A percentile compares a stretch with the other conserved stretches of the same genome.
Evolutionary conservation across 2,329 filamentous ascomycete genomes (phyloP).

Genomic region (Geosmithia putterillii): DNA sequence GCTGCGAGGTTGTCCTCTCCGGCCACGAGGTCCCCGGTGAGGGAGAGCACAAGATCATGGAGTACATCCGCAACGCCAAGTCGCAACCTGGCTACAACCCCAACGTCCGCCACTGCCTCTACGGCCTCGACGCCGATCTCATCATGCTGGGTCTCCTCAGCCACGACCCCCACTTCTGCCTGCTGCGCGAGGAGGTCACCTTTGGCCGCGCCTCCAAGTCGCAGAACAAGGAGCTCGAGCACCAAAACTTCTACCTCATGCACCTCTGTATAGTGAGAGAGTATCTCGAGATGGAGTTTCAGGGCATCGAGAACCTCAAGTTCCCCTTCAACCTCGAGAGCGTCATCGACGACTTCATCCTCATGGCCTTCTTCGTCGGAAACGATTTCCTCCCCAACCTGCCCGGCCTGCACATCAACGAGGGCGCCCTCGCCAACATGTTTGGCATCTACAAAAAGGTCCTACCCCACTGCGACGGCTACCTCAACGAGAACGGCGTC

Average conservation of each 20-base stretch:
- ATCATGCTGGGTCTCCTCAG: conserved; percentile 98
- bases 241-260: conserved; percentile 97
- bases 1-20: conserved; percentile 88
- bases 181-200: conserved; percentile 93
- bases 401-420: conserved; percentile 94
- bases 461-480: conserved; percentile 76
- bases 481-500: conserved; percentile 89
- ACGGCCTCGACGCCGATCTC: conserved; percentile 91
- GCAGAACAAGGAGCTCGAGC: conserved; percentile 84
- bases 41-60: conserved; percentile 99
- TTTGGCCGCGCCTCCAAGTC: conserved; percentile 80
- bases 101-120: conserved; percentile 91
- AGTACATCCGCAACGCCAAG: conserved; percentile 96
- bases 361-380: conserved; percentile 98
- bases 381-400: conserved; percentile 98
- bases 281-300: conserved; percentile 93
- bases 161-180: conserved; percentile 95
- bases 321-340: conserved; percentile 89
- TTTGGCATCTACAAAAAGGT: conserved; percentile 92
- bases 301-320: conserved; percentile 68
- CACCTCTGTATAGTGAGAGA: conserved; percentile 96
- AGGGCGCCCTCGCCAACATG: conserved; percentile 93
- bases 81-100: conserved; percentile 86
- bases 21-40: conserved; percentile 97
- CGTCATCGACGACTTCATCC: conserved; percentile 97